Evolutionary conservation across 78 protist genomes (phyloP), one percentile per base, ranked within the genome.

Genomic region (Tieghemostelium lacteum): DNA sequence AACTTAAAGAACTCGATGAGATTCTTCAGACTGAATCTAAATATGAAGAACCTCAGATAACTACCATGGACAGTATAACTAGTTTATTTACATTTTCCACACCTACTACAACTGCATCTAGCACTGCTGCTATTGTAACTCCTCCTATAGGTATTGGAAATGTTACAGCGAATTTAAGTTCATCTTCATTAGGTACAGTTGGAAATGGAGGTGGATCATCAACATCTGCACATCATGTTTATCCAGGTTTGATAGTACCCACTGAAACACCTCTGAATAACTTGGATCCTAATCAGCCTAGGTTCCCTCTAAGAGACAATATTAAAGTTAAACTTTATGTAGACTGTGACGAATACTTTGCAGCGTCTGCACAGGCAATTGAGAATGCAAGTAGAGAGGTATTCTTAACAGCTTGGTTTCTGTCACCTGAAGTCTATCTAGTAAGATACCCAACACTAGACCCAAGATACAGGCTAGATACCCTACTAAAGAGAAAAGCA

Each of bases 321-420:
- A 70, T 83, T 24, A 60, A 42, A 33, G 93, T 63, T 14, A 86
- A 73, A 54, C n/a, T 86, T 17, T 86, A 86, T 40, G 93, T 74
- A 17, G 93, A 86, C 50, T 73, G 93, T 42, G 93, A 86, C 39
- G 93, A 86, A 33, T 86, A 86, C 26, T 86, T 86, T 62, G 83
- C 93, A 37, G 93, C 93, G 10, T 24, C 78, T 29, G 93, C 93
- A 28, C 73, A 57, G 19, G 93, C 93, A 8, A 86, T 86, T 63
- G 93, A 86, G 40, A 66, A 69, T 49, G 93, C 87, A 34, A 73
- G 60, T 17, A 37, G 93, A 24, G 85, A 70, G 24, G 80, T 92
- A 17, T 67, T 83, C 54, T 65, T 77, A 7, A 64, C 89, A 50
- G 83, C 91, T 31, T 77, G 95, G 95, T 92, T 92, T 63, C n/a